Percentiles rank a stretch among this genome's conserved stretches.
phyloP scores from a whole-genome alignment of 176 grass and related monocot species.

The Saccharum spontaneum region DNA sequence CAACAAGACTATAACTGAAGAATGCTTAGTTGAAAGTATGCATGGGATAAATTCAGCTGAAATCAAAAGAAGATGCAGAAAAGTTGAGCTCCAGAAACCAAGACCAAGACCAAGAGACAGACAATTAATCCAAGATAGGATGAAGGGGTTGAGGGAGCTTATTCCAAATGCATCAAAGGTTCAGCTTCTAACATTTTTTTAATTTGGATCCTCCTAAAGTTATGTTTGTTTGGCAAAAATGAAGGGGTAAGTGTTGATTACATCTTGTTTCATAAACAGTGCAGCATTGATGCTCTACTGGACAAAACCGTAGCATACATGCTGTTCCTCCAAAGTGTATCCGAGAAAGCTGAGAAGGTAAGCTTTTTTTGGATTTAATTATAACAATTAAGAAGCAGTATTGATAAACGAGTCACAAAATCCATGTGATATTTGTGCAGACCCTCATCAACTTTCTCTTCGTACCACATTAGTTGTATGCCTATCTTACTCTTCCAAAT shows the following conservation, averaged over 20 bases:
- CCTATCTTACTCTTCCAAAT: neutral
- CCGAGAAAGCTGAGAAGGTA: slow-evolving; percentile 62
- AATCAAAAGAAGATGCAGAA: slow-evolving; percentile 45
- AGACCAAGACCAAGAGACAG: slow-evolving; percentile 78
- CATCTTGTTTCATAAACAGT: slow-evolving; percentile 57
- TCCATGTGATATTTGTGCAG: neutral
- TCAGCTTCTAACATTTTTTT: slow-evolving; percentile 28
- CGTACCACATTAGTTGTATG: neutral
- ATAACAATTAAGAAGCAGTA: neutral
- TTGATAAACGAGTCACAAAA: neutral
- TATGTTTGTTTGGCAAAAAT: slow-evolving; percentile 15
- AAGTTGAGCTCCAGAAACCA: slow-evolving; percentile 36
- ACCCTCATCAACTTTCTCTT: neutral
- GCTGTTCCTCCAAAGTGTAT: slow-evolving; percentile 67
- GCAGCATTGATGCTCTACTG: slow-evolving; percentile 76
- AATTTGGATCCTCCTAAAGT: neutral
- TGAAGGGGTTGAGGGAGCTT: slow-evolving; percentile 69
- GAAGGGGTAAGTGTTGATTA: slow-evolving; percentile 1
- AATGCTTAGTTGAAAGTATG: slow-evolving; percentile 23
- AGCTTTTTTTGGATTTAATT: slow-evolving; percentile 27
- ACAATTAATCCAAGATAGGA: slow-evolving; percentile 78
- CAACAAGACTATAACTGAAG: slow-evolving; percentile 28
- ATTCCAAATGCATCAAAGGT: slow-evolving; percentile 76
- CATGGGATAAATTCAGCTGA: slow-evolving; percentile 33
- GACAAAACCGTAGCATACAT: slow-evolving; percentile 70